Base-by-base conservation (phyloP, 2,329 filamentous ascomycete genomes). In the Ceratocystis ficicola region DNA sequence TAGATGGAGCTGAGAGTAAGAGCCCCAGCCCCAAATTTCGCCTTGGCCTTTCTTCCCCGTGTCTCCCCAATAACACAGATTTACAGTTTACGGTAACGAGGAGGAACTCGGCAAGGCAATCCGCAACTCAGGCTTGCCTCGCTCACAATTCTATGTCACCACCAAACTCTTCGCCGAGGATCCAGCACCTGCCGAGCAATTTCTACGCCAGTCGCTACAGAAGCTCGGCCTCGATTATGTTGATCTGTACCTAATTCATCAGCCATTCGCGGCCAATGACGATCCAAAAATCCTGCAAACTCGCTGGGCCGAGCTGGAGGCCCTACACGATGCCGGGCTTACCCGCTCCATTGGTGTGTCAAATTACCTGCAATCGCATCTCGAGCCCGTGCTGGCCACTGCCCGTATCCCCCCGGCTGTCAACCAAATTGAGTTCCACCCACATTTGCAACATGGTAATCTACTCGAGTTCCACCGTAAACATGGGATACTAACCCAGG, bases 391-490 rank as follows among this genome's bases (percentile, higher is more conserved):
- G 52, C 76, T 86, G 1, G 73, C 80, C 72, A 83, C 84, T 4
- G 85, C 85, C 63, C 81, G 80, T 70, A 73, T 87, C 68, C 73
- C 77, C 2, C 89, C 89, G 0, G 85, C 83, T 5, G 81, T 88
- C 68, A 92, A 93, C 77, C 89, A 94, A 79, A 88, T 93, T 72
- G 89, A 93, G 77, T 86, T 83, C 72, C 87, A 94, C 75, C 88
- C 89, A 0, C 89, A 90, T 73, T 78, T 88, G 63, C 86, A 88
- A 74, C 86, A 87, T 72, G 78, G 78, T 5, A 77, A 79, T 67
- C 76, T 88, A 12, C 65, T 88, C 41, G 74, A 77, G 17, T 88
- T 82, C 74, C 81, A 81, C 73, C 78, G 78, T 70, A 74, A 80
- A 71, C 76, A 86, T 71, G 74, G 77, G 65, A 87, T 89, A 68